Evolutionary conservation across 768 basidiomycete species (phyloP), one percentile per base, ranked within the genome.

Genomic region (Mycena haematopus): DNA sequence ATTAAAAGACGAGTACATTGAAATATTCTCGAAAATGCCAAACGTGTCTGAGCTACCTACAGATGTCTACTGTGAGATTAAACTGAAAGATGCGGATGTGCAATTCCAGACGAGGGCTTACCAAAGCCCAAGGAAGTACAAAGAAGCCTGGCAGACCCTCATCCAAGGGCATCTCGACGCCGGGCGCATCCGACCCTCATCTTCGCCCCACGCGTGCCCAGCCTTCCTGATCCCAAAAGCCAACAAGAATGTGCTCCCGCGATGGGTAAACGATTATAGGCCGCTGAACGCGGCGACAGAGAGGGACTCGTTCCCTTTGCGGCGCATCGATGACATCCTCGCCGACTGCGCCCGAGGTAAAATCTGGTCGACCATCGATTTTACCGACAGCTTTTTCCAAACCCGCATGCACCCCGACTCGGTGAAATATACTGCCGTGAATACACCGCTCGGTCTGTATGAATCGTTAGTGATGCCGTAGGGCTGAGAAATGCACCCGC

Each of bases 241-340:
- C 0, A 75, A 77, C 40, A 56, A 61, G 0, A 68, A 52, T 0
- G 76, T 64, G 0, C 47, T 75, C 0, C 78, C 76, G 2, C 64
- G 72, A 0, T 78, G 76, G 76, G 77, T 80, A 0, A 76, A 74
- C 54, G 74, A 79, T 36, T 80, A 71, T 59, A 57, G 70, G 2
- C 21, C 3, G 21, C 21, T 46, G 7, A 46, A 46, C 8, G 45
- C 45, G 24, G 22, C 22, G 5, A 46, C 45, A 7, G n/a, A 10
- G 0, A n/a, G 6, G 0, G 45, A 46, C 9, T 8, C 8, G 1
- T 46, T 24, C 21, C 45, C 45, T 1, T 11, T 46, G 1, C 21
- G 21, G 5, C n/a, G 45, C 3, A n/a, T 46, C 19, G 45, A 46
- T n/a, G 21, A 46, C 45, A 46, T 46, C 11, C 45, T 24, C 11